Conservation (phyloP, 2,329 filamentous ascomycete genomes). For the Sarocladium oryzae region DNA sequence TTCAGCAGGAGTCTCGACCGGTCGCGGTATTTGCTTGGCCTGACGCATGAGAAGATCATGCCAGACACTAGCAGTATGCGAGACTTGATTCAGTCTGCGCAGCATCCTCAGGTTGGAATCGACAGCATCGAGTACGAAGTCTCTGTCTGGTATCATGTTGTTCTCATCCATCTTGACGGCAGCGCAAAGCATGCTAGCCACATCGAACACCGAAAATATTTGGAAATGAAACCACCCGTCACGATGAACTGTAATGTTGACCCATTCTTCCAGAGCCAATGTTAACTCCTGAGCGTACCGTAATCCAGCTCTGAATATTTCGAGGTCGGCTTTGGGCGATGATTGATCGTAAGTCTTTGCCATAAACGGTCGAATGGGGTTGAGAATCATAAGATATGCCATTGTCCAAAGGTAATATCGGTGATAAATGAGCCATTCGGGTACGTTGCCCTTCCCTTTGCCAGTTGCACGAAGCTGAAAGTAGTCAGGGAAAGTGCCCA, state of each 20-base stretch:
- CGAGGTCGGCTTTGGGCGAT: conserved; percentile 23
- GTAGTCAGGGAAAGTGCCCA: conserved; percentile 29
- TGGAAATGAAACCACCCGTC: conserved; percentile 45
- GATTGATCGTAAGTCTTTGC: conserved; percentile 25
- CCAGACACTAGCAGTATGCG: background rate
- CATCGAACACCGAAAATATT: conserved; percentile 45
- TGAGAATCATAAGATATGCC: conserved; percentile 38
- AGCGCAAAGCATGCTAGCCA: conserved; percentile 41
- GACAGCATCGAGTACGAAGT: conserved; percentile 33
- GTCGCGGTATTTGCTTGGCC: conserved; percentile 3
- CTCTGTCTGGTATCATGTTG: conserved; percentile 27
- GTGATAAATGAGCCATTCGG: conserved; percentile 35
- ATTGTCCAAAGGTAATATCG: conserved; percentile 38
- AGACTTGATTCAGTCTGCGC: conserved; percentile 1
- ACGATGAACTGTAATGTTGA: conserved; percentile 35
- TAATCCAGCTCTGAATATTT: conserved; percentile 32
- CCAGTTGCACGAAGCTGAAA: conserved; percentile 4
- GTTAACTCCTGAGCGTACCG: conserved; percentile 29
- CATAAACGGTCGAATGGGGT: conserved; percentile 40
- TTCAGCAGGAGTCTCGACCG: background rate
- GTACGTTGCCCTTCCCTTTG: conserved; percentile 3
- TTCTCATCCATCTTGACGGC: conserved; percentile 41
- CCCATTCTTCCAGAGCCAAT: conserved; percentile 35
- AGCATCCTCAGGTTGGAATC: conserved; percentile 10
- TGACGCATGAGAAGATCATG: conserved; percentile 6